Conservation (phyloP, 495 filamentous ascomycete genomes). For the Articulospora tetracladia region DNA sequence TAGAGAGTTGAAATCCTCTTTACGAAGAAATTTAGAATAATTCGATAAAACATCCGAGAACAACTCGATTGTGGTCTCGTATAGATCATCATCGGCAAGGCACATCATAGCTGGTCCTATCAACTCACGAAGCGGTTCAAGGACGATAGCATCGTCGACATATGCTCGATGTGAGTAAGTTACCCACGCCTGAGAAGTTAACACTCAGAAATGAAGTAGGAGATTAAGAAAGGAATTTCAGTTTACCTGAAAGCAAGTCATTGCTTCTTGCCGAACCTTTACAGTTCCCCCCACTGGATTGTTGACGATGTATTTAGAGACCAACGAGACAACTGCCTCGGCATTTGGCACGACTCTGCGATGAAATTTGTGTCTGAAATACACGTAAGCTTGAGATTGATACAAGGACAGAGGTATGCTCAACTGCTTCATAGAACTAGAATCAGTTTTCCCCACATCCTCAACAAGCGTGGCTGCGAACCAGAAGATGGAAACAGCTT, state of each 20-base stretch:
- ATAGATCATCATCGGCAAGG: slow-evolving; percentile 48
- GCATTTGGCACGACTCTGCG: slow-evolving; percentile 46
- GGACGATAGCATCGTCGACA: slow-evolving; percentile 45
- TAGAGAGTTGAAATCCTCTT: slow-evolving; percentile 49
- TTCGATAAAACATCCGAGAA: slow-evolving; percentile 61
- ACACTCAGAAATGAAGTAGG: neutral
- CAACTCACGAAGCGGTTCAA: slow-evolving; percentile 53
- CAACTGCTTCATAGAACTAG: slow-evolving; percentile 48
- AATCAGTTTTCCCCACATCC: slow-evolving; percentile 66
- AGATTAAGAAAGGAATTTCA: neutral
- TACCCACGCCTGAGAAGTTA: slow-evolving; percentile 54
- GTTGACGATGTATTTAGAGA: slow-evolving; percentile 31
- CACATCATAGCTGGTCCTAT: slow-evolving; percentile 52
- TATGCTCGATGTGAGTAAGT: slow-evolving; percentile 59
- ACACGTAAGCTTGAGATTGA: slow-evolving; percentile 7
- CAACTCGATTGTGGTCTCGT: slow-evolving; percentile 56
- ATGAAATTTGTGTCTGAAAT: slow-evolving; percentile 42
- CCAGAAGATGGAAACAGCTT: slow-evolving; percentile 61
- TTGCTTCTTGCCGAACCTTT: slow-evolving; percentile 41
- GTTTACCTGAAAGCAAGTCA: slow-evolving; percentile 58
- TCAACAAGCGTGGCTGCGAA: slow-evolving; percentile 72
- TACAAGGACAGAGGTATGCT: neutral
- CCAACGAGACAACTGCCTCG: slow-evolving; percentile 43
- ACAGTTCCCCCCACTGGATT: neutral
- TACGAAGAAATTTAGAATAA: slow-evolving; percentile 58